Conservation (phyloP, 2,329 filamentous ascomycete genomes). For the Diaporthe helianthi region DNA sequence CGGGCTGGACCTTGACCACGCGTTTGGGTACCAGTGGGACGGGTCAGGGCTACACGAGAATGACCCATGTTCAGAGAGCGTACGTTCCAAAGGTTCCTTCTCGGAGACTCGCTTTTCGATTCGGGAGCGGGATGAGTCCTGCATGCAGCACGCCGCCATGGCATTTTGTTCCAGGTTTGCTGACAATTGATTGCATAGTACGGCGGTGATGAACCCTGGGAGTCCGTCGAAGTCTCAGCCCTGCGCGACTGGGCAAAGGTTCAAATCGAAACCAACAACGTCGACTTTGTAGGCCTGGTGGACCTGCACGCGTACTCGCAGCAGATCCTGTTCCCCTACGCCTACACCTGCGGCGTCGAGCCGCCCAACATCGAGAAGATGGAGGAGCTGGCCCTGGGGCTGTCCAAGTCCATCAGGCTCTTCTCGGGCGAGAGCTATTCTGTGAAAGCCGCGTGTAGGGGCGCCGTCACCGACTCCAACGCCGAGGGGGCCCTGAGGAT, state of each 20-base stretch:
- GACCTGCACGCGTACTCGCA: slow-evolving; percentile 97
- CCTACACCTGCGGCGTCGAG: slow-evolving; percentile 78
- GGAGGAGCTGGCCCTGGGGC: slow-evolving; percentile 84
- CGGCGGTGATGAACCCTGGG: slow-evolving; percentile 82
- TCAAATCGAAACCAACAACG: slow-evolving; percentile 73
- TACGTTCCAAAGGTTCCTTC: not conserved
- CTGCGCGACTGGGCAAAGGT: slow-evolving; percentile 85
- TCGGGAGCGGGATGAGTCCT: not conserved
- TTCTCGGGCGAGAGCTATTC: slow-evolving; percentile 78
- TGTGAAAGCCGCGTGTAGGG: slow-evolving; percentile 86
- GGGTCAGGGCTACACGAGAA: slow-evolving; percentile 56
- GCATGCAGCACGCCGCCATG: too few relatives aligned
- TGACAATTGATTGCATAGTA: slow-evolving; percentile 51
- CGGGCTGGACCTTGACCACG: slow-evolving; percentile 87
- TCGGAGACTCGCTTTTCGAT: too few relatives aligned
- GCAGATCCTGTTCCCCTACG: slow-evolving; percentile 91
- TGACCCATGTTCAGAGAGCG: slow-evolving; percentile 88
- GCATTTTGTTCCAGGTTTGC: not conserved
- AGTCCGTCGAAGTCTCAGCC: slow-evolving; percentile 77
- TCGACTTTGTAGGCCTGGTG: slow-evolving; percentile 81
- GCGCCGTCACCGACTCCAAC: slow-evolving; percentile 60
- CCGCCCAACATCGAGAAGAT: slow-evolving; percentile 92
- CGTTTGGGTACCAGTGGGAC: slow-evolving; percentile 87
- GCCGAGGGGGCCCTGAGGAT: slow-evolving; percentile 52
- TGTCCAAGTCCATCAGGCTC: slow-evolving; percentile 88